Evolutionary conservation across 192 early-diverging fungal species (phyloP), one percentile per base, ranked within the genome.

Genomic region (Rhizophagus sp.): DNA sequence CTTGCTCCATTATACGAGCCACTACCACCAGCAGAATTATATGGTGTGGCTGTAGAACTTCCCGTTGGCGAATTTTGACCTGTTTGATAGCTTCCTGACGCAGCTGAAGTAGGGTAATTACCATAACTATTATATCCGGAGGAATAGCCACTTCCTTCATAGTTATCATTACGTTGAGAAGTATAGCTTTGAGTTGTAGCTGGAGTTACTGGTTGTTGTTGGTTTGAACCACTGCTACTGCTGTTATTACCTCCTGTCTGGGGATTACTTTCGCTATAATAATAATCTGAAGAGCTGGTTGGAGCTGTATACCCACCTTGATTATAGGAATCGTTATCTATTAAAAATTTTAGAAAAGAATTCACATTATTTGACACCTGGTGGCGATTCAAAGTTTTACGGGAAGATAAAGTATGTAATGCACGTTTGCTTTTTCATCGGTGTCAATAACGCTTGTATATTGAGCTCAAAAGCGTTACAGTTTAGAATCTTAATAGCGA

Each of bases 251-350:
- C 49, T 25, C 39, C 64, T 15, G 76, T 25, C 50, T 62, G 76
- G 36, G 76, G 15, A 34, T 63, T 50, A 10, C 57, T 39, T 17
- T 47, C 39, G 2, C 64, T 63, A 44, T 78, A 78, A 78, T 78
- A 78, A 68, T 68, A 78, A 13, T 68, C 66, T n/a, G 76, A 52
- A 27, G 66, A 64, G 25, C 41, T 68, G 24, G 76, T 41, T 68
- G 50, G 52, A n/a, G 44, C 63, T 52, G 64, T 30, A 67, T 78
- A 78, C 41, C 66, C 76, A 78, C 76, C 36, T 78, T 78, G 76
- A 78, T 25, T 78, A 67, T 78, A 78, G 25, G 76, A 64, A 22
- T 78, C 76, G 76, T 67, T 52, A 78, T 78, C 76, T 78, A 68
- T 62, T 30, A 62, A 62, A 57, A 19, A 41, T 44, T 71, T 44